Evolutionary conservation across 805 yeast species (phyloP).

Genomic region (Yamadazyma ubonensis): DNA sequence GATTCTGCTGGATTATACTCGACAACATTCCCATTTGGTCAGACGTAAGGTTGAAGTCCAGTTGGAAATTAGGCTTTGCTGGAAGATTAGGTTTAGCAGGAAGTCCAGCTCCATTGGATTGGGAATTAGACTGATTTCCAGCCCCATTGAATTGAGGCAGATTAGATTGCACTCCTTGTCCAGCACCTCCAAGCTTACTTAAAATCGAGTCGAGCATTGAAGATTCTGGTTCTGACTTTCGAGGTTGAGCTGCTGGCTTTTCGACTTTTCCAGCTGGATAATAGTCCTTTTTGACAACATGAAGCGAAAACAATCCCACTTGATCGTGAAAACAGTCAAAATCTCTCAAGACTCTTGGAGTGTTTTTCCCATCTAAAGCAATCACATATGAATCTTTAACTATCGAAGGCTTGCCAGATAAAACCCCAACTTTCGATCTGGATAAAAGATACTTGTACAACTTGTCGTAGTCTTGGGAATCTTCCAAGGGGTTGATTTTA

Average conservation of each 20-base stretch:
- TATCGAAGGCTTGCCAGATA: conserved; percentile 46
- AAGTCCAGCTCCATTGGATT: conserved; percentile 1
- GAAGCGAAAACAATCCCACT: conserved; percentile 33
- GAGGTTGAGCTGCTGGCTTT: conserved; percentile 1
- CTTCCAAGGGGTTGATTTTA: conserved; percentile 33
- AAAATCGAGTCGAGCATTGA: conserved; percentile 25
- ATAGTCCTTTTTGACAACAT: conserved; percentile 39
- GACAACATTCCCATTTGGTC: conserved; percentile 16
- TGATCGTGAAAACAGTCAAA: conserved; percentile 12
- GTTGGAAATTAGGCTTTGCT: conserved; percentile 1
- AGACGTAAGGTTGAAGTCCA: conserved; percentile 2
- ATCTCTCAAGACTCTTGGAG: conserved; percentile 22
- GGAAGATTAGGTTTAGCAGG: conserved; percentile 8
- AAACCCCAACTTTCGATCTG: conserved; percentile 57
- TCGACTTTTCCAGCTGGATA: too few species aligned
- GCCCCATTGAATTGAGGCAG: too few species aligned
- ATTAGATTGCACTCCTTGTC: too few species aligned
- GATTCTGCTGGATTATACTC: conserved; percentile 17
- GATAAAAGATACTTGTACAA: conserved; percentile 45
- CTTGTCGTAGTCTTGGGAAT: conserved; percentile 26
- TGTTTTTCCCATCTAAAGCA: conserved; percentile 23
- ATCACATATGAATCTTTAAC: conserved; percentile 67
- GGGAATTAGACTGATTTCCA: background rate
- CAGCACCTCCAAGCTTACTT: conserved; percentile 23
- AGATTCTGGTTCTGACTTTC: background rate